A percentile compares a stretch with the other conserved stretches of the same genome.
Evolutionary conservation across 2,329 filamentous ascomycete species (phyloP).

Genomic region (Aspergillus sp.): DNA sequence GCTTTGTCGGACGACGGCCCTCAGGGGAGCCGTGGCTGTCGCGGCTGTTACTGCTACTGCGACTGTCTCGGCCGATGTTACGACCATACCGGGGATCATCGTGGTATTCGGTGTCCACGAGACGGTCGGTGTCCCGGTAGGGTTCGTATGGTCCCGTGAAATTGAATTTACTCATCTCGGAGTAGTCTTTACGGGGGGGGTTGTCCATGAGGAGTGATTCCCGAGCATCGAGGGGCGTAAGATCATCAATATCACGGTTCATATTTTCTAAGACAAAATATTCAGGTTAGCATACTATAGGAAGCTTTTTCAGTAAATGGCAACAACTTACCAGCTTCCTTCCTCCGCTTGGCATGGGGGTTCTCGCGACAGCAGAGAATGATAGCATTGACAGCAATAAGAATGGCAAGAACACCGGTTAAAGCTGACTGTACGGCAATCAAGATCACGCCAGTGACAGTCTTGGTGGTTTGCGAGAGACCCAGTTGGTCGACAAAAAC

Average conservation of each 20-base stretch:
- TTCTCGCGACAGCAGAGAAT: slow-evolving; percentile 82
- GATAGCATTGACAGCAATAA: slow-evolving; percentile 87
- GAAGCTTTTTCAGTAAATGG: not conserved
- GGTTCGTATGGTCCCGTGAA: slow-evolving; percentile 41
- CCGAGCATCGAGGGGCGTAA: slow-evolving; percentile 82
- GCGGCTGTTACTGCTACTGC: slow-evolving; percentile 21
- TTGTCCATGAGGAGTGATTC: slow-evolving; percentile 67
- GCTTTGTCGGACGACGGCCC: slow-evolving; percentile 27
- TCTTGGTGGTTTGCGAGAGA: slow-evolving; percentile 88
- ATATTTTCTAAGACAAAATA: slow-evolving; percentile 63
- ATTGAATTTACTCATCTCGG: slow-evolving; percentile 44
- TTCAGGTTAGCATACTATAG: slow-evolving; percentile 12
- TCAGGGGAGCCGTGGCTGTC: slow-evolving; percentile 34
- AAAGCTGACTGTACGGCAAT: slow-evolving; percentile 87
- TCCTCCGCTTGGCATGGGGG: slow-evolving; percentile 82
- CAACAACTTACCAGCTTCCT: slow-evolving; percentile 74
- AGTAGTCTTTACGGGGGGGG: slow-evolving; percentile 35
- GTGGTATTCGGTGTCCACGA: slow-evolving; percentile 32
- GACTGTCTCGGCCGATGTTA: slow-evolving; percentile 27
- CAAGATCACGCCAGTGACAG: slow-evolving; percentile 86
- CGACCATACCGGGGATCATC: slow-evolving; percentile 27
- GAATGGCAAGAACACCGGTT: slow-evolving; percentile 77
- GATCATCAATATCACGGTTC: slow-evolving; percentile 72
- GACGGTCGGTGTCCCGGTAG: slow-evolving; percentile 39
- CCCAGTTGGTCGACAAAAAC: slow-evolving; percentile 93